Evolutionary conservation across 805 yeast genomes (phyloP).

Genomic region (Candida sanyiensis): DNA sequence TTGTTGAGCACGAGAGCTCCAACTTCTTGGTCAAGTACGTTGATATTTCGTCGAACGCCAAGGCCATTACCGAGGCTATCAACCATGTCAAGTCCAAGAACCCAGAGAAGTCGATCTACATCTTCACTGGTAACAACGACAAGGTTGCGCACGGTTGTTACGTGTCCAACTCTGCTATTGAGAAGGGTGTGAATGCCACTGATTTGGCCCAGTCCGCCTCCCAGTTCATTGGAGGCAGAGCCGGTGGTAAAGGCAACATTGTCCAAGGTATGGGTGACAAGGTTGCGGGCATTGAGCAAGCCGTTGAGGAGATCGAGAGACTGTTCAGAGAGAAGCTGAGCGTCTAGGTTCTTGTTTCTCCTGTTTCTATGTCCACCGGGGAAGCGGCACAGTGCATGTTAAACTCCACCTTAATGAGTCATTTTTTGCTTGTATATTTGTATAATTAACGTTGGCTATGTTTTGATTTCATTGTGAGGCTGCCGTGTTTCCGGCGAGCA

Average conservation of each 20-base stretch:
- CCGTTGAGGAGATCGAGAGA: slow-evolving; percentile 64
- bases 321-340: slow-evolving; percentile 53
- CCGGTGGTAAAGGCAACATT: slow-evolving; percentile 96
- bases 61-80: slow-evolving; percentile 91
- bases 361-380: no score
- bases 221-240: slow-evolving; percentile 83
- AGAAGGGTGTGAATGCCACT: slow-evolving; percentile 67
- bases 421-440: slow-evolving; percentile 1
- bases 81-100: slow-evolving; percentile 72
- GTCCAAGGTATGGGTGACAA: slow-evolving; percentile 97
- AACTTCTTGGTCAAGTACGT: slow-evolving; percentile 61
- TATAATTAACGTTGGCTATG: neutral
- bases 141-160: slow-evolving; percentile 96
- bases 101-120: slow-evolving; percentile 69
- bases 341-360: no score
- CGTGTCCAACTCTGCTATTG: slow-evolving; percentile 64
- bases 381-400: neutral
- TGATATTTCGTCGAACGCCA: slow-evolving; percentile 75
- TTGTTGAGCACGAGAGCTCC: slow-evolving; percentile 46
- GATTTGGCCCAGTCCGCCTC: slow-evolving; percentile 71
- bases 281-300: slow-evolving; percentile 59
- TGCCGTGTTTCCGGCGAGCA: neutral
- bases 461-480: neutral
- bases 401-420: neutral
- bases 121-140: slow-evolving; percentile 66